phyloP scores from a whole-genome alignment of 768 basidiomycete genomes.

The Mycena belliarum region DNA sequence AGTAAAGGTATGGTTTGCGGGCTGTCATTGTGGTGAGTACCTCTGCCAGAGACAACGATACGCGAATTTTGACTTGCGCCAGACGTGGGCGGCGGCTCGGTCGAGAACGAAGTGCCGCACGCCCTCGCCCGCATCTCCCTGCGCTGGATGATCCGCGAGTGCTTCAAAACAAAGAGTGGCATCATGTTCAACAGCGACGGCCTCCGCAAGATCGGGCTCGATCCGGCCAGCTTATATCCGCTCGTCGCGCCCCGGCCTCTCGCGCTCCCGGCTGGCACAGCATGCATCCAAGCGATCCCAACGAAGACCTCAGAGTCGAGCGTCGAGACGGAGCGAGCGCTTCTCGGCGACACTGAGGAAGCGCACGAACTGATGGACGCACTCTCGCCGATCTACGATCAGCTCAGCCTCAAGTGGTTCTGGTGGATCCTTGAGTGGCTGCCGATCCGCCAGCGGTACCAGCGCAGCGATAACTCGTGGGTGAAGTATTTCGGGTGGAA shows the following conservation, averaged over 20 bases:
- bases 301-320: not conserved
- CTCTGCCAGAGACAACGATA: not conserved
- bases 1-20: not conserved
- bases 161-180: slow-evolving; percentile 39
- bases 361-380: not conserved
- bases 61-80: not conserved
- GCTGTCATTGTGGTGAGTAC: not conserved
- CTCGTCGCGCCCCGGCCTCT: not conserved
- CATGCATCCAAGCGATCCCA: not conserved
- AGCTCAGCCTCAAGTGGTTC: not conserved
- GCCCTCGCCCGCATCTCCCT: not conserved
- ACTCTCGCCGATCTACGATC: not conserved
- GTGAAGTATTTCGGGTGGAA: not conserved
- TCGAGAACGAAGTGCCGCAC: slow-evolving; percentile 26
- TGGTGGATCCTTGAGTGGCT: not conserved
- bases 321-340: not conserved
- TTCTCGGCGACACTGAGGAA: not conserved
- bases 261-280: not conserved
- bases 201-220: slow-evolving; percentile 36
- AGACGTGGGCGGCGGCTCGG: slow-evolving; percentile 29
- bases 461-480: not conserved
- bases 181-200: slow-evolving; percentile 40
- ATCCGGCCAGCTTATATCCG: slow-evolving; percentile 13
- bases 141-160: slow-evolving; percentile 39
- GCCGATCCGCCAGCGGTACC: slow-evolving; percentile 1